Evolutionary conservation across 495 filamentous ascomycete genomes (phyloP), one percentile per base, ranked within the genome.

Genomic region (Neurospora tetrasperma): DNA sequence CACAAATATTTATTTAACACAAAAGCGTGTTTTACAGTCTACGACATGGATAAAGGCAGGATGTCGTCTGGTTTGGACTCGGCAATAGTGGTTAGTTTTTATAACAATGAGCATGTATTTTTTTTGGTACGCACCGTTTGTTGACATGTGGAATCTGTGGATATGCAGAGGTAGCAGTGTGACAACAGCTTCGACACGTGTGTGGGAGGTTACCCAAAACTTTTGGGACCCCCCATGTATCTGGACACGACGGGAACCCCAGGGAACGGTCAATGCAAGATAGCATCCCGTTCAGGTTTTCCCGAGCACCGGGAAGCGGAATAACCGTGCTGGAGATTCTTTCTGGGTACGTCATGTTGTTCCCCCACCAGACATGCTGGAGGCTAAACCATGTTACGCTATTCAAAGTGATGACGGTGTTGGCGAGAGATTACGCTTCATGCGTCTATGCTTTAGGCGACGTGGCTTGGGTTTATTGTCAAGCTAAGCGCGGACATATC

Each of bases 401-500:
- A 7, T 38, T 18, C 23, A 66, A 18, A 14, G 14, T 71, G 73
- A 42, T 18, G 71, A 73, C 41, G 71, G 44, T 69, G 76, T 73
- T 76, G 70, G 43, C 72, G 69, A 75, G 77, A 81, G 75, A 80
- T 80, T 81, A 71, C 69, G 41, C 42, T 75, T 69, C 78, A 81
- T 81, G 79, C 79, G 73, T 81, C 80, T 69, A 81, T 81, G 79
- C 79, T 70, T 73, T 59, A 69, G 42, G 12, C 27, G 54, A 35
- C 18, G 54, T 35, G 54, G 23, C 54, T 66, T 66, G 12, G 54
- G 54, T 66, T 14, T 35, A 66, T 5, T 66, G 54, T 27, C 18
- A 66, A 16, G 54, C 54, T 66, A 35, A 66, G 54, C 54, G 27
- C 6, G 54, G 54, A 66, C 54, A 35, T 66, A 31, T 62, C 54